These are phyloP conservation scores for Ophiocordyceps australis DNA, from an alignment of 2,329 filamentous ascomycete species.

Conservation along the genomic window DNA sequence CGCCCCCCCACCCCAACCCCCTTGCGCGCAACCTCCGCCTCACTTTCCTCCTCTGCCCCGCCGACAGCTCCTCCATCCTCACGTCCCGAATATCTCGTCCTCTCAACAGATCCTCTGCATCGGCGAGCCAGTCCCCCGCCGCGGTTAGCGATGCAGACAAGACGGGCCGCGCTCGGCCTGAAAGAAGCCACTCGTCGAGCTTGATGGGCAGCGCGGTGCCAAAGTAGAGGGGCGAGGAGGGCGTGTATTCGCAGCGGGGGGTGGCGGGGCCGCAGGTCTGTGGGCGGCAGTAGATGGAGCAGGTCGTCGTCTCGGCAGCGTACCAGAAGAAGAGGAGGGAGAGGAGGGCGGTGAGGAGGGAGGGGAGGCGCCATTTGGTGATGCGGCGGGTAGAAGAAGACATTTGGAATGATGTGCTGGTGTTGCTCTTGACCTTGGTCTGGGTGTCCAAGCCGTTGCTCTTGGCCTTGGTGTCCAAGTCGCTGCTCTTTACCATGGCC, in stretches of 20 bases:
- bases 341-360: conserved; percentile 23
- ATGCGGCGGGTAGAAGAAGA: conserved; percentile 26
- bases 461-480: too few relatives aligned
- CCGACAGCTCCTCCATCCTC: too few relatives aligned
- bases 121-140: conserved; percentile 25
- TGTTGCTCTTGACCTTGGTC: too few relatives aligned
- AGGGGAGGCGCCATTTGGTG: conserved; percentile 24
- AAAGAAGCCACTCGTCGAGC: conserved; percentile 40
- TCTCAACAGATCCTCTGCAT: conserved; percentile 24
- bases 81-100: too few relatives aligned
- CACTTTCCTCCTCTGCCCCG: conserved; percentile 1
- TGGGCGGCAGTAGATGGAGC: conserved; percentile 33
- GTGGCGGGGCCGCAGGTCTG: conserved; percentile 27
- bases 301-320: conserved; percentile 32
- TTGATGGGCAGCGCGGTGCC: conserved; percentile 43
- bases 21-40: too few relatives aligned
- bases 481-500: too few relatives aligned
- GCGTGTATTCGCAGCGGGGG: conserved; percentile 33
- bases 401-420: conserved; percentile 21
- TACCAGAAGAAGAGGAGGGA: conserved; percentile 32
- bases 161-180: conserved; percentile 26
- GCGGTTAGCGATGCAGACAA: conserved; percentile 21
- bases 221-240: conserved; percentile 39
- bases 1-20: too few relatives aligned
- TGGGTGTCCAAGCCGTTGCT: too few relatives aligned